Conservation (phyloP, 805 yeast genomes). For the Nakazawaea holstii region DNA sequence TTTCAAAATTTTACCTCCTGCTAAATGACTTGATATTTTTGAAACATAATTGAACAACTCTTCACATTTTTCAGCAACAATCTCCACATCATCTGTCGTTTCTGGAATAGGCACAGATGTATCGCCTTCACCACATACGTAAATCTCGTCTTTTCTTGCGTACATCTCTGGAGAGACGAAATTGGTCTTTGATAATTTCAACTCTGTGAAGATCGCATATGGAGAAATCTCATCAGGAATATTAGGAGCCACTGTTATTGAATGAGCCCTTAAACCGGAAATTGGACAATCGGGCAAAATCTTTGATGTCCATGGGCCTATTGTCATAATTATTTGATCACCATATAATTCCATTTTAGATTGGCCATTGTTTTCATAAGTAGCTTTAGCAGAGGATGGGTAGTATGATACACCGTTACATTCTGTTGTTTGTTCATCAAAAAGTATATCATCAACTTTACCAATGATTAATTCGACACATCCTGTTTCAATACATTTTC, state of each 20-base stretch:
- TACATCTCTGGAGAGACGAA: conserved; percentile 91
- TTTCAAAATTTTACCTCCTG: conserved; percentile 68
- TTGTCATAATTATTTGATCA: conserved; percentile 76
- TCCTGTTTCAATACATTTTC: conserved; percentile 76
- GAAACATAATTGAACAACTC: conserved; percentile 79
- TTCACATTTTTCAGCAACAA: conserved; percentile 82
- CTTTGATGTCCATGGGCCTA: conserved; percentile 97
- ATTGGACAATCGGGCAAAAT: conserved; percentile 91
- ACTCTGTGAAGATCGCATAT: conserved; percentile 89
- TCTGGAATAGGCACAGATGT: conserved; percentile 87
- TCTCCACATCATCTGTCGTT: conserved; percentile 89
- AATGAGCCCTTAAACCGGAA: conserved; percentile 90
- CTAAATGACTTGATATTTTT: conserved; percentile 61
- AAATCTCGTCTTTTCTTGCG: conserved; percentile 92
- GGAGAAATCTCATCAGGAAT: conserved; percentile 73
- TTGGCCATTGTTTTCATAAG: conserved; percentile 22
- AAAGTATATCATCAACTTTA: conserved; percentile 65
- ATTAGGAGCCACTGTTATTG: conserved; percentile 84
- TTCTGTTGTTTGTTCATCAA: conserved; percentile 56
- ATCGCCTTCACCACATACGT: conserved; percentile 97
- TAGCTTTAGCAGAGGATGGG: conserved; percentile 30
- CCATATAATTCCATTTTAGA: conserved; percentile 48
- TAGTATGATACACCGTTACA: conserved; percentile 69
- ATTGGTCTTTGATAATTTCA: conserved; percentile 58
- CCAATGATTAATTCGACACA: conserved; percentile 83